Conservation (phyloP, 768 basidiomycete species). For the Tylopilus subfusipes region DNA sequence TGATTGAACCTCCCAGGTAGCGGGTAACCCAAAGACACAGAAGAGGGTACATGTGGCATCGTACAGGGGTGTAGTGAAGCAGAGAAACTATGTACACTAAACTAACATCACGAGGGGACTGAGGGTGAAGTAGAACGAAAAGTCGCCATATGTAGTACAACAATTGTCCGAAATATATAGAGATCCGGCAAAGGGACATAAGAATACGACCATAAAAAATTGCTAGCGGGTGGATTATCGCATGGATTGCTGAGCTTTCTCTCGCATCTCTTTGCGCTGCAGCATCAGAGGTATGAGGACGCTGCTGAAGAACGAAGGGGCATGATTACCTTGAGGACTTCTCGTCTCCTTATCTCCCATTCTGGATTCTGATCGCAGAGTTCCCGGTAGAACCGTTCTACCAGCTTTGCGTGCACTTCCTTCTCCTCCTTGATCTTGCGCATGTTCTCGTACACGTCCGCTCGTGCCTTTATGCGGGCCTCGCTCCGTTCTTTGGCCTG, state of each 20-base stretch:
- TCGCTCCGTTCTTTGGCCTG: slow-evolving; percentile 47
- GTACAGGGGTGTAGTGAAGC: slow-evolving; percentile 16
- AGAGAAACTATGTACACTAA: slow-evolving; percentile 10
- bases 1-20: background rate
- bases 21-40: background rate
- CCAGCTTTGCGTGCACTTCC: slow-evolving; percentile 39
- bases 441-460: slow-evolving; percentile 35
- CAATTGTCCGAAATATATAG: slow-evolving; percentile 18
- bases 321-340: slow-evolving; percentile 44
- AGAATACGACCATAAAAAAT: slow-evolving; percentile 31
- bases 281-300: slow-evolving; percentile 9
- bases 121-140: no score
- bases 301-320: background rate
- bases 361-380: slow-evolving; percentile 57
- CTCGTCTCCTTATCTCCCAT: slow-evolving; percentile 54
- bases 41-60: slow-evolving; percentile 3
- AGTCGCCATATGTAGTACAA: no score
- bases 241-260: slow-evolving; percentile 22
- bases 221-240: slow-evolving; percentile 12
- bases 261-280: slow-evolving; percentile 31
- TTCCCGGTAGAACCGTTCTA: slow-evolving; percentile 53
- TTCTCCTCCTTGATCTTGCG: slow-evolving; percentile 41
- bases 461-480: slow-evolving; percentile 45
- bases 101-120: background rate
- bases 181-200: slow-evolving; percentile 23